Evolutionary conservation across 2,329 filamentous ascomycete species (phyloP).

Genomic region (Cladophialophora yegresii): DNA sequence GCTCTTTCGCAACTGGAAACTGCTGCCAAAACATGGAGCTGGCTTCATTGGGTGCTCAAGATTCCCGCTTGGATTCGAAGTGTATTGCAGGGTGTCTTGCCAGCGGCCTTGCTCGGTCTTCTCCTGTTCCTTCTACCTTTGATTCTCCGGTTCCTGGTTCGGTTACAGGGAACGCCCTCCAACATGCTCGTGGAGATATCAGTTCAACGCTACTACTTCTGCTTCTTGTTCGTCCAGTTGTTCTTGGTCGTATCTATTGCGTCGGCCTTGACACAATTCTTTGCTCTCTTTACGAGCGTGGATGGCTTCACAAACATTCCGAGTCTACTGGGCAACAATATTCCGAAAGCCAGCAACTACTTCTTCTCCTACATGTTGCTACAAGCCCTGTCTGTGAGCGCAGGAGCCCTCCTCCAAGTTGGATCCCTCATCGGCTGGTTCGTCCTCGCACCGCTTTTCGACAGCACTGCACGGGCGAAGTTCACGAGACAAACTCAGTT

Average conservation of each 20-base stretch:
- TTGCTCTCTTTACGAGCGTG: constrained; percentile 65
- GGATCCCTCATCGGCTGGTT: constrained; percentile 79
- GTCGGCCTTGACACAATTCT: constrained; percentile 67
- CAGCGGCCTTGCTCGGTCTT: constrained; percentile 72
- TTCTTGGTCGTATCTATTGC: constrained; percentile 91
- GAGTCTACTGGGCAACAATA: constrained; percentile 69
- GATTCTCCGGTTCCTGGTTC: constrained; percentile 71
- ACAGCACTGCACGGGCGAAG: constrained; percentile 79
- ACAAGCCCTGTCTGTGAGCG: constrained; percentile 86
- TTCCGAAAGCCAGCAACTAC: constrained; percentile 89
- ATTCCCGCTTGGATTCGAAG: constrained; percentile 64
- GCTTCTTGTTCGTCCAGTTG: constrained; percentile 90
- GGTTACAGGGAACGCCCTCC: constrained; percentile 77
- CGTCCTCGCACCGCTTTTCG: constrained; percentile 74
- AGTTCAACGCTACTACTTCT: constrained; percentile 92
- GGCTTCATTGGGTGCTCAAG: constrained; percentile 68
- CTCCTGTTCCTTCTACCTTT: constrained; percentile 80
- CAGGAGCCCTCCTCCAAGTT: constrained; percentile 82
- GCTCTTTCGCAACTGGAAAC: constrained; percentile 74
- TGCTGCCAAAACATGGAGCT: constrained; percentile 65
- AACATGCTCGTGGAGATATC: constrained; percentile 74
- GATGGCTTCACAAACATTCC: constrained; percentile 70
- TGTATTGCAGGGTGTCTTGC: constrained; percentile 81
- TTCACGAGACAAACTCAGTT: constrained; percentile 81
- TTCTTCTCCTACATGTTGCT: constrained; percentile 99